Base-by-base conservation (phyloP, 768 basidiomycete species). In the Termitomyces eurrhizus region DNA sequence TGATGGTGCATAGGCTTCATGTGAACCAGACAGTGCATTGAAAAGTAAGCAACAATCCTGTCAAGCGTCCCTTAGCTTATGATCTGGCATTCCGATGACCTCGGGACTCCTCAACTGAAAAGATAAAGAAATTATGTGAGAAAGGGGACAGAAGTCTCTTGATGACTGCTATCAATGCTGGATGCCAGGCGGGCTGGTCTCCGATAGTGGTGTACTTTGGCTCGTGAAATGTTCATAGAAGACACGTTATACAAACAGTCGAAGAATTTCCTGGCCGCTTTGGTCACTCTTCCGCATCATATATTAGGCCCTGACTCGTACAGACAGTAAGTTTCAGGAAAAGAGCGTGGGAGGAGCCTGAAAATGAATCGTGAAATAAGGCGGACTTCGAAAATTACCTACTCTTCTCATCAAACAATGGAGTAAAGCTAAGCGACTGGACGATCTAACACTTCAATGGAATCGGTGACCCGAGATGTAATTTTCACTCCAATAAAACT, bases 181-280 rank as follows among this genome's bases (percentile, higher is more conserved):
- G 87, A 75, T 94, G 88, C 64, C 90, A 87, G 61, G 93, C 86
- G 72, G 98, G 86, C 75, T 96, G 92, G 77, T 98, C 96, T 80
- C 98, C 77, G 63, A 98, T 86, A 63, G n/a, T n/a, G n/a, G n/a
- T n/a, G n/a, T n/a, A n/a, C n/a, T n/a, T n/a, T n/a, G n/a, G n/a
- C n/a, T n/a, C n/a, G n/a, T n/a, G n/a, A n/a, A n/a, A n/a, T n/a
- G 29, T 29, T 4, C 29, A 29, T 29, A 29, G 29, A 89, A 86
- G 70, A 96, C 93, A 77, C 92, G 89, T 72, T 97, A 94, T 65
- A 97, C 92, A 67, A 99, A 87, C 61, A 87, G 84, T 73, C 87
- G 87, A n/a, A 58, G 86, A 1, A 83, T 85, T 72, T 92, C 90
- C 75, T 88, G 85, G 68, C 92, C 90, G 70, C n/a, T 90, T 70